These are phyloP conservation scores for Orbilia ellipsospora DNA, from an alignment of 2,329 filamentous ascomycete species.

Conservation along the genomic window DNA sequence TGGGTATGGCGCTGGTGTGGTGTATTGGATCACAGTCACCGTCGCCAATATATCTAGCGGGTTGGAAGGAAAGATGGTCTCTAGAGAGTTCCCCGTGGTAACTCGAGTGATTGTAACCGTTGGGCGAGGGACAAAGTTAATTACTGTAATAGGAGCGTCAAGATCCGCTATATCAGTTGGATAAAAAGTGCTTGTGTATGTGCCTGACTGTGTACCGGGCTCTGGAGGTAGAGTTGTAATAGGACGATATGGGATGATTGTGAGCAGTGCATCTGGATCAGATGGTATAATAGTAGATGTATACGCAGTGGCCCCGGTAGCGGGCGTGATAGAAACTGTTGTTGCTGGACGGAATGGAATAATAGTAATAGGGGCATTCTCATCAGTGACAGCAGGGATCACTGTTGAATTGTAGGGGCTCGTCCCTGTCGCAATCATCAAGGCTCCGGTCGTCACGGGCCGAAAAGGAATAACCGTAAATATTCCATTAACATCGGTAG, in stretches of 20 bases:
- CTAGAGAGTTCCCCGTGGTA: not conserved
- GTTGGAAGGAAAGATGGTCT: not conserved
- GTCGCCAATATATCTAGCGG: not conserved
- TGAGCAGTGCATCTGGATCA: not conserved
- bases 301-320: not conserved
- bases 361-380: not conserved
- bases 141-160: conserved; percentile 6
- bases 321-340: not conserved
- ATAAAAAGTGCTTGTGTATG: not conserved
- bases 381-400: not conserved
- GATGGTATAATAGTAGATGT: conserved; percentile 3
- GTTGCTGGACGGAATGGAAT: not conserved
- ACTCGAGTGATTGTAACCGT: not conserved
- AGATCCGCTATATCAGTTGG: not conserved
- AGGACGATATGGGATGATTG: not conserved
- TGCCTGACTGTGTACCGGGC: not conserved
- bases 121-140: not conserved
- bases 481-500: not conserved
- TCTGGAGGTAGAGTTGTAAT: not conserved
- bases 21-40: not conserved
- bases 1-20: not conserved
- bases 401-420: not conserved
- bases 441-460: not conserved
- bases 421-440: not conserved
- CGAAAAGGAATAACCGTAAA: conserved; percentile 2